phyloP scores from a whole-genome alignment of 305 asterid genomes.

The Plantago lanceolata region DNA sequence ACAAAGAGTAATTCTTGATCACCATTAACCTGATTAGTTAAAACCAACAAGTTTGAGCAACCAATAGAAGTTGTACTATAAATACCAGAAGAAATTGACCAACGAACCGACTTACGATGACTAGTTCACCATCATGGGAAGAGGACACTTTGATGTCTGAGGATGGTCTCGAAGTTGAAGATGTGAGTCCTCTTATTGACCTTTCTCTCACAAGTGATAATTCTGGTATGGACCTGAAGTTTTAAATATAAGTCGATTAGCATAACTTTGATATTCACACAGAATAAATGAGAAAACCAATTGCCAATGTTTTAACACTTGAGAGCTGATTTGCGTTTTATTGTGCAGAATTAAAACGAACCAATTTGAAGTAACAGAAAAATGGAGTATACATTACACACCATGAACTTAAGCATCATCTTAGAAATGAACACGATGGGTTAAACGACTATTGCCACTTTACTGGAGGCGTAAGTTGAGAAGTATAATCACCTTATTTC shows the following conservation, averaged over 20 bases:
- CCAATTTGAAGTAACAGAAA: not conserved
- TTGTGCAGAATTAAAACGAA: not conserved
- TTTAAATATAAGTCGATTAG: slow-evolving; percentile 17
- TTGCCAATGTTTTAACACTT: not conserved
- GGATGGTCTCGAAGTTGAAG: slow-evolving; percentile 47
- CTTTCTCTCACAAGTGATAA: slow-evolving; percentile 71
- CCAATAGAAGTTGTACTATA: slow-evolving; percentile 14
- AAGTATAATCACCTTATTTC: slow-evolving; percentile 56
- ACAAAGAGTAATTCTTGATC: slow-evolving; percentile 69
- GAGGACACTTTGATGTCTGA: slow-evolving; percentile 51
- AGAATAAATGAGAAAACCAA: not conserved
- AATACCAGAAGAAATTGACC: slow-evolving; percentile 9
- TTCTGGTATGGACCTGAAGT: slow-evolving; percentile 79
- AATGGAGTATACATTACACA: no score
- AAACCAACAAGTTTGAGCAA: slow-evolving; percentile 18
- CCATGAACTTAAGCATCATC: no score
- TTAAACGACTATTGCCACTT: not conserved
- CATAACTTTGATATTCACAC: slow-evolving; percentile 2
- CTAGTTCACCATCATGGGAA: slow-evolving; percentile 63
- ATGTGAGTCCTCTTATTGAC: slow-evolving; percentile 57
- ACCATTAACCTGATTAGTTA: slow-evolving; percentile 55
- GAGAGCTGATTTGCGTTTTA: not conserved
- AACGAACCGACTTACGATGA: slow-evolving; percentile 43
- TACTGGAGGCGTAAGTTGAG: not conserved
- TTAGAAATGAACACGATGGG: not conserved